A percentile compares a stretch with the other conserved stretches of the same genome.
These are phyloP conservation scores for Leptodontidium sp. DNA, from an alignment of 2,329 filamentous ascomycete genomes.

Conservation along the genomic window DNA sequence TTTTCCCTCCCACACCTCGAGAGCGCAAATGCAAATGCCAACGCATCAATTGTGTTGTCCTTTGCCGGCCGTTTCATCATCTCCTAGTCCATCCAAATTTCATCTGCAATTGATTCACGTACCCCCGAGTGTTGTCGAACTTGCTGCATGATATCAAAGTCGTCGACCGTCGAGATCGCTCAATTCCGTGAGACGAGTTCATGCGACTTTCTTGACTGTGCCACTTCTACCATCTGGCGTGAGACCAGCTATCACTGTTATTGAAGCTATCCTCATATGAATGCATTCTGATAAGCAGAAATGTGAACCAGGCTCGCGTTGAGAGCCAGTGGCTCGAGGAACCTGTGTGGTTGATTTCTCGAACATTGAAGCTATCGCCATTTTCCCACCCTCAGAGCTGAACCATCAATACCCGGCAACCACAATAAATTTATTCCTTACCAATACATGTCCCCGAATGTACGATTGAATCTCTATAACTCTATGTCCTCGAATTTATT, in stretches of 20 bases:
- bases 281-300: neutral
- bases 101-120: slow-evolving; percentile 26
- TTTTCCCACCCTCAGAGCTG: slow-evolving; percentile 26
- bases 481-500: slow-evolving; percentile 15
- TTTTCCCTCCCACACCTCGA: slow-evolving; percentile 35
- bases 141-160: slow-evolving; percentile 31
- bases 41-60: slow-evolving; percentile 28
- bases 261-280: slow-evolving; percentile 12
- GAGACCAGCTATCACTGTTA: neutral
- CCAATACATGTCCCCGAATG: slow-evolving; percentile 1
- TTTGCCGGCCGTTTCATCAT: slow-evolving; percentile 6
- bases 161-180: slow-evolving; percentile 24
- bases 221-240: slow-evolving; percentile 11
- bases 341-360: slow-evolving; percentile 21
- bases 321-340: slow-evolving; percentile 18
- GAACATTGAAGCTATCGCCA: slow-evolving; percentile 41
- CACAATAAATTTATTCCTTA: slow-evolving; percentile 30
- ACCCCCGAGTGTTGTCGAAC: slow-evolving; percentile 28
- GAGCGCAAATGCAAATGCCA: slow-evolving; percentile 22
- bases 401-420: slow-evolving; percentile 23
- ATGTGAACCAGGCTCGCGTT: neutral
- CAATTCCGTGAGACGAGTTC: slow-evolving; percentile 17
- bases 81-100: slow-evolving; percentile 20
- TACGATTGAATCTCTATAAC: slow-evolving; percentile 17
- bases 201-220: slow-evolving; percentile 27